These are phyloP conservation scores for Mycosarcoma mackinlayi DNA, from an alignment of 1,284 basidiomycete species.

Conservation along the genomic window DNA sequence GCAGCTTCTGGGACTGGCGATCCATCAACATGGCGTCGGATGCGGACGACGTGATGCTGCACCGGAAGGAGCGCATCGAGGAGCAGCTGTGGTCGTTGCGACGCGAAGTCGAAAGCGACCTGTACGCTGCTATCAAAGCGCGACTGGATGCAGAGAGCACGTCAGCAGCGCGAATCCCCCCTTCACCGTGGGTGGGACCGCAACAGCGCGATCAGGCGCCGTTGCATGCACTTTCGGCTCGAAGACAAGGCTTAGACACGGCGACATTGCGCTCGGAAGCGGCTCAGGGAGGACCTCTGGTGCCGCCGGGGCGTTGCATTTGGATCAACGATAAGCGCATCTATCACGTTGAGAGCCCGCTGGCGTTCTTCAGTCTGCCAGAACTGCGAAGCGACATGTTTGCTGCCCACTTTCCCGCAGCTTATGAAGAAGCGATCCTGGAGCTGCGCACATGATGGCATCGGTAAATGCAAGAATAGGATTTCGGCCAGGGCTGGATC, in stretches of 20 bases:
- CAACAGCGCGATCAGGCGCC: constrained; percentile 43
- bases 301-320: constrained; percentile 60
- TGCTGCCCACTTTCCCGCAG: constrained; percentile 63
- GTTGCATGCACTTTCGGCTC: constrained; percentile 58
- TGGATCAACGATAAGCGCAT: constrained; percentile 57
- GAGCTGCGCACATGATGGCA: constrained; percentile 31
- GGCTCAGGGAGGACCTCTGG: constrained; percentile 55
- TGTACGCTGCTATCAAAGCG: constrained; percentile 61
- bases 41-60: constrained; percentile 59
- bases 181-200: constrained; percentile 63
- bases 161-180: constrained; percentile 29
- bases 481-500: not conserved
- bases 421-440: constrained; percentile 63
- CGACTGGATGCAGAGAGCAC: constrained; percentile 40
- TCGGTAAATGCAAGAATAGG: too few relatives aligned
- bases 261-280: constrained; percentile 61
- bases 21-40: constrained; percentile 42
- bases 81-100: constrained; percentile 63
- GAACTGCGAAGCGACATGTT: constrained; percentile 60
- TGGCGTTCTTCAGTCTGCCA: constrained; percentile 64
- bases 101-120: constrained; percentile 64
- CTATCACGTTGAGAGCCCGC: constrained; percentile 56
- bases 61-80: constrained; percentile 58
- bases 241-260: constrained; percentile 58
- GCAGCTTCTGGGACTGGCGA: constrained; percentile 63